Evolutionary conservation across 495 filamentous ascomycete species (phyloP).

Genomic region (Aspergillus indologenus): DNA sequence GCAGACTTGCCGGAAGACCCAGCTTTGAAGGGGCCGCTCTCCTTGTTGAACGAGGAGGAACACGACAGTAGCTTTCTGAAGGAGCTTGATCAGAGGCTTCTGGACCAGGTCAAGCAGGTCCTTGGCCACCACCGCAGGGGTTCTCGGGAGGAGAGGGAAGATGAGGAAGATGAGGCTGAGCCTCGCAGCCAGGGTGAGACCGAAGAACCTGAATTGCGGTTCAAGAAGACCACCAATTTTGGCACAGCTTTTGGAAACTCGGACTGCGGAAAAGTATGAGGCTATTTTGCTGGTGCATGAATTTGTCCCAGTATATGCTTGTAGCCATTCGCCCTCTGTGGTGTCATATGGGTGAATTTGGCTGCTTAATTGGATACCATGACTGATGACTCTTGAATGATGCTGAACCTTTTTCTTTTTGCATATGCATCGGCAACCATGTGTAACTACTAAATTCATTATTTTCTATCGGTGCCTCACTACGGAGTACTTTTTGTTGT

Average conservation of each 20-base stretch:
- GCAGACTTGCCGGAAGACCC: slow-evolving; percentile 41
- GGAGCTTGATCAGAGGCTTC: slow-evolving; percentile 43
- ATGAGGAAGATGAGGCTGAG: slow-evolving; percentile 30
- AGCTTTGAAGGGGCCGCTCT: slow-evolving; percentile 43
- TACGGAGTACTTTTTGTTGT: background rate
- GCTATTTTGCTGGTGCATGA: background rate
- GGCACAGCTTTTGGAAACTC: slow-evolving; percentile 49
- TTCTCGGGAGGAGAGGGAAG: slow-evolving; percentile 19
- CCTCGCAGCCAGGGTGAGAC: slow-evolving; percentile 29
- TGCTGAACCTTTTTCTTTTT: slow-evolving; percentile 14
- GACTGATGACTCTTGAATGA: slow-evolving; percentile 11
- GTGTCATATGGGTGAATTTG: slow-evolving; percentile 1
- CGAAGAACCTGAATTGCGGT: slow-evolving; percentile 52
- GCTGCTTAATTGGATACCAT: slow-evolving; percentile 9
- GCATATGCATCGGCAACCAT: slow-evolving; percentile 8
- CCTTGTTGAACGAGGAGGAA: slow-evolving; percentile 42
- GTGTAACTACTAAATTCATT: slow-evolving; percentile 11
- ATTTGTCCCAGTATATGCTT: background rate
- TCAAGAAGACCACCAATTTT: slow-evolving; percentile 61
- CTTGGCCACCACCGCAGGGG: slow-evolving; percentile 20
- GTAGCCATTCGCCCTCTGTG: background rate
- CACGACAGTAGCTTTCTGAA: slow-evolving; percentile 41
- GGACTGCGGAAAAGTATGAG: slow-evolving; percentile 12
- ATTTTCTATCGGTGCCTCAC: slow-evolving; percentile 1
- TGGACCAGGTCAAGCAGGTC: slow-evolving; percentile 36